Evolutionary conservation across 768 basidiomycete species (phyloP).

Genomic region (Auricularia auricula-judae): DNA sequence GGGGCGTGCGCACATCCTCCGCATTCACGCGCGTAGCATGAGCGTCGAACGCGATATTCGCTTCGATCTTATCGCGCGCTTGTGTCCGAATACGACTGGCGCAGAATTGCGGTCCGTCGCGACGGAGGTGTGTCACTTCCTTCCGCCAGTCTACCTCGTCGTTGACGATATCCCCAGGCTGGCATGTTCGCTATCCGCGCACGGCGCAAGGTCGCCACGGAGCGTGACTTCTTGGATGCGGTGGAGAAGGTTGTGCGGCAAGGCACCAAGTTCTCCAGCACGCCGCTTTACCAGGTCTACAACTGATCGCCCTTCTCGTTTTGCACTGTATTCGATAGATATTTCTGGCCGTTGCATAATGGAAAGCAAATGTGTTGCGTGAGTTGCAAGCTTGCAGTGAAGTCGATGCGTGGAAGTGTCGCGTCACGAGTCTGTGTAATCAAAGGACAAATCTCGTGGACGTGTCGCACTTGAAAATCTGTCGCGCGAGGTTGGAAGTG

Average conservation of each 20-base stretch:
- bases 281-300: constrained; percentile 91
- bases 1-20: constrained; percentile 91
- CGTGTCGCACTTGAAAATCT: no score
- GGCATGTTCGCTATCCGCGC: constrained; percentile 99
- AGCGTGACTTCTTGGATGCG: constrained; percentile 93
- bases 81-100: constrained; percentile 97
- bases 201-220: constrained; percentile 90
- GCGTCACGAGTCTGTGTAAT: no score
- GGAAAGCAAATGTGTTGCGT: no score
- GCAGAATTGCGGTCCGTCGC: constrained; percentile 97
- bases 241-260: constrained; percentile 98
- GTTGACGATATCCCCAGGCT: constrained; percentile 38
- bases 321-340: not conserved
- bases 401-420: no score
- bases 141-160: constrained; percentile 1
- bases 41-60: constrained; percentile 94
- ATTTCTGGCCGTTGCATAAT: no score
- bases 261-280: constrained; percentile 96
- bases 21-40: constrained; percentile 94
- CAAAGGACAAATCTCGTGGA: no score
- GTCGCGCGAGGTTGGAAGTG: no score
- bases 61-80: constrained; percentile 90
- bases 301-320: constrained; percentile 37
- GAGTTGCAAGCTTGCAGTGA: no score
- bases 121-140: constrained; percentile 44